Conservation (phyloP, 192 early-diverging fungal genomes). For the Podila epigama region DNA sequence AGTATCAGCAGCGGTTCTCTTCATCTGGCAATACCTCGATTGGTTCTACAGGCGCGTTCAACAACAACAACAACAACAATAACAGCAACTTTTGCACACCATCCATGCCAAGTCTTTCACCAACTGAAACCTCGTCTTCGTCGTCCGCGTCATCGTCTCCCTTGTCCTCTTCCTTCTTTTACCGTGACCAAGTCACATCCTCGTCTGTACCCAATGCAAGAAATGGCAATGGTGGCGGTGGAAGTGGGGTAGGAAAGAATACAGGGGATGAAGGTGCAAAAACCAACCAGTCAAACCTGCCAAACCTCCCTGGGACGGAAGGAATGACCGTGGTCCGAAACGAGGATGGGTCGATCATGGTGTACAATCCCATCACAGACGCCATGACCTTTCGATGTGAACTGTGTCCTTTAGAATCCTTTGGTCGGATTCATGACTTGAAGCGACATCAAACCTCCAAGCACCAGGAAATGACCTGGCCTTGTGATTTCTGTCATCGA, state of each 20-base stretch:
- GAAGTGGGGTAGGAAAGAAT: too few species aligned
- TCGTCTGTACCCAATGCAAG: too few species aligned
- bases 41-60: neutral
- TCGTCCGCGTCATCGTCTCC: too few species aligned
- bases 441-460: conserved; percentile 45
- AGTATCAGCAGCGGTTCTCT: neutral
- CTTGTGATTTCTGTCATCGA: conserved; percentile 43
- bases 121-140: neutral
- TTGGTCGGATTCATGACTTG: conserved; percentile 43
- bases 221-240: too few species aligned
- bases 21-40: neutral
- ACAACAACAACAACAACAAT: too few species aligned
- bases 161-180: too few species aligned
- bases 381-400: conserved; percentile 38
- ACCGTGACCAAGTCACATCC: too few species aligned
- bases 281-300: too few species aligned
- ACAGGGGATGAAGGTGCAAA: too few species aligned
- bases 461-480: conserved; percentile 50
- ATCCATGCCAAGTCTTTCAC: neutral
- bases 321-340: conserved; percentile 20
- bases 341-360: conserved; percentile 41
- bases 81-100: neutral
- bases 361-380: conserved; percentile 28
- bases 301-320: conserved; percentile 16
- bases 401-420: conserved; percentile 33